Conservation (phyloP, 345 rosid species). For the Syzygium oleosum region DNA sequence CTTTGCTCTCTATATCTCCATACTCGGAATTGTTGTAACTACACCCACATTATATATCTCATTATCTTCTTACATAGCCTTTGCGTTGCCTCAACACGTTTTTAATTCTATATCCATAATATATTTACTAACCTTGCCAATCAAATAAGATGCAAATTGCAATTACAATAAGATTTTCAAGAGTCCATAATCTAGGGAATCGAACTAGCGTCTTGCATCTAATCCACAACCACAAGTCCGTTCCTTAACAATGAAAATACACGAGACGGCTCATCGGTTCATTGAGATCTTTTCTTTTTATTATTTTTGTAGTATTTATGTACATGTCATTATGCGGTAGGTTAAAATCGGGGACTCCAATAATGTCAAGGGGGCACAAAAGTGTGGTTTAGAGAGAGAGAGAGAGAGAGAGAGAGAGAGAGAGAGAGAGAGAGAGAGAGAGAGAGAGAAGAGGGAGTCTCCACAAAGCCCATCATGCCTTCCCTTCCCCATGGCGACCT, state of each 20-base stretch:
- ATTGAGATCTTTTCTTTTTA: not conserved
- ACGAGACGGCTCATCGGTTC: not conserved
- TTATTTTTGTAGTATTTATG: not conserved
- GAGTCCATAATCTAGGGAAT: not conserved
- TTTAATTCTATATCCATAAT: not conserved
- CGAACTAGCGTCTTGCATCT: not conserved
- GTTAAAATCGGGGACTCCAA: not conserved
- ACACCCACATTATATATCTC: not conserved
- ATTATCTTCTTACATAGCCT: not conserved
- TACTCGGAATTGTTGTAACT: not conserved
- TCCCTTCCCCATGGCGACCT: constrained; percentile 4
- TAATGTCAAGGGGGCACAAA: not conserved
- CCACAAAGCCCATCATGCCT: constrained; percentile 8
- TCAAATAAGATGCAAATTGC: not conserved
- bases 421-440: not conserved
- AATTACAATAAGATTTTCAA: not conserved
- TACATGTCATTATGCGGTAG: not conserved
- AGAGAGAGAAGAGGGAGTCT: not conserved
- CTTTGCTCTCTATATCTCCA: not conserved
- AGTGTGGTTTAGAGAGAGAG: not conserved
- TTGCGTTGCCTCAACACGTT: not conserved
- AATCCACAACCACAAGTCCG: not conserved
- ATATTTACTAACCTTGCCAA: not conserved
- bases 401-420: not conserved
- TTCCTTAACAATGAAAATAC: not conserved